Evolutionary conservation across 1,284 basidiomycete genomes (phyloP), one percentile per base, ranked within the genome.

Genomic region (Melampsora abietis-canadensis): DNA sequence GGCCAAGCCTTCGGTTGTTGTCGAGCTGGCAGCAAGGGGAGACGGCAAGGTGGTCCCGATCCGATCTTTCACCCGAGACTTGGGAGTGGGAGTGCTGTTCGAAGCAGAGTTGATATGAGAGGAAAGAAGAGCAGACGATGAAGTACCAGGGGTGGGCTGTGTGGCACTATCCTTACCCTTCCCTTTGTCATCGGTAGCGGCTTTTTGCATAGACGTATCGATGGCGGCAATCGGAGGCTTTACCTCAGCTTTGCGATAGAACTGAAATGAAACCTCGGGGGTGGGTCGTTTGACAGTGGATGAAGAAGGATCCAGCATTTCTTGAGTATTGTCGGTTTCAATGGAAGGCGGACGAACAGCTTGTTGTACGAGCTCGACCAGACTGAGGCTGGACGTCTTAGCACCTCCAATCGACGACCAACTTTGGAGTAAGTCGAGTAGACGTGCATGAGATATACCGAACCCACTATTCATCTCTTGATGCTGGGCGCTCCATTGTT

Each of bases 401-500:
- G 63, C 47, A 54, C 54, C 65, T 5, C 51, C 44, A 24, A 66
- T 61, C 17, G 72, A 75, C 1, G 72, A 66, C 72, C 72, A 66
- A 62, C 57, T 75, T 34, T 75, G 72, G n/a, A 75, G 62, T 14
- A 73, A 62, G 34, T 73, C 70, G 8, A 73, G 70, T 14, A 73
- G 57, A n/a, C 72, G 51, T 6, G 72, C 59, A 47, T 75, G 72
- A 37, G 72, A 67, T 14, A 75, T 75, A 48, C 72, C 72, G 31
- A 75, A 75, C 51, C 72, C 72, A 51, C 64, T 59, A 60, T 51
- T 66, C 34, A 75, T 66, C 27, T 75, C 72, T 75, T 59, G 54
- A 75, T 66, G 64, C 31, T 66, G 72, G 2, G 65, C 72, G 21
- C 72, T 75, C 72, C 72, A 97, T 81, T 97, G 94, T 81, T 98